phyloP scores from a whole-genome alignment of 371 early-diverging fungal species.

The Saksenaea vasiformis region DNA sequence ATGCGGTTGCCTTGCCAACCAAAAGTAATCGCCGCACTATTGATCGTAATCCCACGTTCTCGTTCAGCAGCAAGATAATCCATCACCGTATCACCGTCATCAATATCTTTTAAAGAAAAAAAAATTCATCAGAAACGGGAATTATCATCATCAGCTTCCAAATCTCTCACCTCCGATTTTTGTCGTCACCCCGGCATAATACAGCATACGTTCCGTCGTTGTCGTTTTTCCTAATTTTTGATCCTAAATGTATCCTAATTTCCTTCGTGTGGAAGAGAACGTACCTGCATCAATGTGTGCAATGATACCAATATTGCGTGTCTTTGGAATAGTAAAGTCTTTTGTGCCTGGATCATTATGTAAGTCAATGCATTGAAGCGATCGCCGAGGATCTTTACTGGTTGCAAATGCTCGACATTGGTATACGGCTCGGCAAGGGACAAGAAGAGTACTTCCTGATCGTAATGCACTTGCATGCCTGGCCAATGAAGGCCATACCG shows the following conservation, averaged over 20 bases:
- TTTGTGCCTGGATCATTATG: constrained; percentile 21
- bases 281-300: constrained; percentile 96
- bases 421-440: background rate
- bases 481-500: constrained; percentile 1
- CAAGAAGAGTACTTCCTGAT: background rate
- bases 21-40: constrained; percentile 93
- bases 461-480: background rate
- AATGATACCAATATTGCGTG: constrained; percentile 94
- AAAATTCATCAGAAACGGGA: no score
- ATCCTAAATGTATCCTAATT: background rate
- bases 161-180: constrained; percentile 71
- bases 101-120: constrained; percentile 75
- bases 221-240: constrained; percentile 84
- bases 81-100: constrained; percentile 92
- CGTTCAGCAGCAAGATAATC: constrained; percentile 91
- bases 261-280: background rate
- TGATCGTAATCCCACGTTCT: constrained; percentile 95
- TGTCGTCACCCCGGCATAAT: constrained; percentile 90
- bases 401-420: background rate
- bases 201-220: constrained; percentile 96
- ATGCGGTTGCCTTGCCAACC: constrained; percentile 85
- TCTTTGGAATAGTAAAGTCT: constrained; percentile 61
- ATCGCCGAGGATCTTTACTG: background rate
- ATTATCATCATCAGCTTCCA: no score
- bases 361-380: background rate